phyloP scores from a whole-genome alignment of 2,329 filamentous ascomycete species.

The Arachnopeziza araneosa region DNA sequence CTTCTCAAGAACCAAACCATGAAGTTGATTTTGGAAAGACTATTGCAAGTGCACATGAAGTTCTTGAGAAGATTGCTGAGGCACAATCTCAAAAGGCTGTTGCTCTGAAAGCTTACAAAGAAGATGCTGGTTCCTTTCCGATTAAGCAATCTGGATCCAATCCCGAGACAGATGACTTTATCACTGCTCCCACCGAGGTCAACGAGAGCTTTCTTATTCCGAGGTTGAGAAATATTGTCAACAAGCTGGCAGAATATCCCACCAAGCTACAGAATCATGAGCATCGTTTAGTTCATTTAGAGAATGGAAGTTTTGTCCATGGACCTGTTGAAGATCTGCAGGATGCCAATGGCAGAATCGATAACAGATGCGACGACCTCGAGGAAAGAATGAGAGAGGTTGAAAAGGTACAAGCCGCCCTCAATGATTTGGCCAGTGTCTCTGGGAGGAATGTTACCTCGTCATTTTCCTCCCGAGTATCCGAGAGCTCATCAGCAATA shows the following conservation, averaged over 20 bases:
- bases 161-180: slow-evolving; percentile 2
- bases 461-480: slow-evolving; percentile 30
- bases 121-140: slow-evolving; percentile 7
- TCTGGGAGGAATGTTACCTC: slow-evolving; percentile 17
- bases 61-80: slow-evolving; percentile 18
- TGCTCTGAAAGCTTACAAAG: slow-evolving; percentile 8
- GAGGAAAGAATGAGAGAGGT: slow-evolving; percentile 58
- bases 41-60: slow-evolving; percentile 12
- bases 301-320: slow-evolving; percentile 64
- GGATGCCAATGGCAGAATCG: slow-evolving; percentile 60
- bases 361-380: slow-evolving; percentile 63
- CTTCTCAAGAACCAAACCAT: slow-evolving; percentile 17
- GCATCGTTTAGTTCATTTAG: slow-evolving; percentile 60
- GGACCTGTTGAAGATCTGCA: slow-evolving; percentile 63
- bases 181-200: slow-evolving; percentile 4
- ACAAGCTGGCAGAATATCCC: slow-evolving; percentile 20
- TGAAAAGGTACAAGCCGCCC: slow-evolving; percentile 47
- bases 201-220: slow-evolving; percentile 16
- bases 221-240: slow-evolving; percentile 19
- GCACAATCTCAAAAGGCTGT: slow-evolving; percentile 5
- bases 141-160: slow-evolving; percentile 19
- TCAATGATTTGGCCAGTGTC: slow-evolving; percentile 24
- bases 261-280: slow-evolving; percentile 41
- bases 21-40: slow-evolving; percentile 14
- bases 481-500: slow-evolving; percentile 31